Base-by-base conservation (phyloP, 2,329 filamentous ascomycete species). In the Thelonectria rubi region DNA sequence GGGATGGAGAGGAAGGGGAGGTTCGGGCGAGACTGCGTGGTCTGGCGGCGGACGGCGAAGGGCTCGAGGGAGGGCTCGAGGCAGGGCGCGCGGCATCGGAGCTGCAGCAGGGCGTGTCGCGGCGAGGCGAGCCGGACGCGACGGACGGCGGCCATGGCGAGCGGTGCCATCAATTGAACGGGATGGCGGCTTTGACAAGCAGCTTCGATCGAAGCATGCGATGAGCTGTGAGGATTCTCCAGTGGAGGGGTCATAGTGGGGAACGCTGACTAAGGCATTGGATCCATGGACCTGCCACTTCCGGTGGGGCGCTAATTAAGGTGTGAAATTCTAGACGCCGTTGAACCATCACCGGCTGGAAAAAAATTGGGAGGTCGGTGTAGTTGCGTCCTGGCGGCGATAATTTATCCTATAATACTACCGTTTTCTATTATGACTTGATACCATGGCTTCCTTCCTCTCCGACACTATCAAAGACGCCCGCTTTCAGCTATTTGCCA, bases 401-500 rank as follows among this genome's bases (percentile, higher is more conserved):
- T 37, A 14, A 34, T 47, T 60, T 56, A 37, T 48, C 15, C n/a
- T 37, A 30, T 37, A 37, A 37, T 37, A 14, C 11, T 37, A 37
- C 20, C 24, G 30, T 58, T 51, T 21, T 9, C 50, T 21, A 57
- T 55, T 21, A 69, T 70, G 66, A 32, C 37, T 63, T 65, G 46
- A 63, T 72, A 59, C 30, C 15, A 81, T 81, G 81, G 70, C 80
- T 43, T 81, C 81, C 30, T 76, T 82, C 37, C 57, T 84, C 26
- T 74, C 79, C 43, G 78, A 81, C 55, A 76, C 79, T 5, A 71
- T 81, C 42, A 76, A 78, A 40, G 82, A 77, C 69, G 77, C 81
- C 34, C 81, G 80, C 24, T 73, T 84, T 43, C 91, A 93, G 74
- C 80, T 95, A 37, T 84, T 88, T 17, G 86, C 89, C 3, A 93